Percentiles rank a stretch among this genome's conserved stretches.
Evolutionary conservation across 2,329 filamentous ascomycete genomes (phyloP).

Genomic region (Zopfia rhizophila): DNA sequence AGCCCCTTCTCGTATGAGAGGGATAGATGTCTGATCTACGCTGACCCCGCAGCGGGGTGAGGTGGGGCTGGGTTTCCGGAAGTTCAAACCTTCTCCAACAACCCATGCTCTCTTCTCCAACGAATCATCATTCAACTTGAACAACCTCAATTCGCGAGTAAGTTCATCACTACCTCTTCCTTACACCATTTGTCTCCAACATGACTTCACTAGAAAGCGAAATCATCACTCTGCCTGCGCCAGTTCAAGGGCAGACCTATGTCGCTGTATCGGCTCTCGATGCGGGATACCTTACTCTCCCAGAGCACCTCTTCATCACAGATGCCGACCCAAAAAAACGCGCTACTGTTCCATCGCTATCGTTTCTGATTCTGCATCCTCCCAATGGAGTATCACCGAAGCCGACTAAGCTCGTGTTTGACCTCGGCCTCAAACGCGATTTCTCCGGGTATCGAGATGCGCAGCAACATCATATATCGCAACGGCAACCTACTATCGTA

Average conservation of each 20-base stretch:
- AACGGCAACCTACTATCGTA: constrained; percentile 58
- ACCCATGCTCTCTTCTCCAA: constrained; percentile 3
- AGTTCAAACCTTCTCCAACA: constrained; percentile 17
- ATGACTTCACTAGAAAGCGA: constrained; percentile 11
- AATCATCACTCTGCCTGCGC: constrained; percentile 33
- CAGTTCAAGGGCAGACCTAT: constrained; percentile 34
- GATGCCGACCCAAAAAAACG: constrained; percentile 55
- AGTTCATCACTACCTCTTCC: too few relatives aligned
- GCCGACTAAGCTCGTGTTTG: constrained; percentile 60
- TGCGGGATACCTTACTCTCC: constrained; percentile 57
- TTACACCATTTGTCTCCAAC: neutral
- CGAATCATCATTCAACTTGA: constrained; percentile 12
- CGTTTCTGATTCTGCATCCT: constrained; percentile 63
- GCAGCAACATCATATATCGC: constrained; percentile 58
- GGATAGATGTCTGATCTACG: neutral
- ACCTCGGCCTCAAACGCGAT: constrained; percentile 63
- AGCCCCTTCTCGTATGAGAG: neutral
- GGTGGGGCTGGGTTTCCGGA: constrained; percentile 33
- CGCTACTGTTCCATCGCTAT: constrained; percentile 63
- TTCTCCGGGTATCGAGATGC: constrained; percentile 55
- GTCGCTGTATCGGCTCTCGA: constrained; percentile 45
- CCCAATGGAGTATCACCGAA: constrained; percentile 30
- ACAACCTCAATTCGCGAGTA: too few relatives aligned
- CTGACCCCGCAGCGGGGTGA: constrained; percentile 40
- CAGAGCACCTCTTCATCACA: constrained; percentile 59